Base-by-base conservation (phyloP, 2,329 filamentous ascomycete species). In the Hypoxylon sp. region DNA sequence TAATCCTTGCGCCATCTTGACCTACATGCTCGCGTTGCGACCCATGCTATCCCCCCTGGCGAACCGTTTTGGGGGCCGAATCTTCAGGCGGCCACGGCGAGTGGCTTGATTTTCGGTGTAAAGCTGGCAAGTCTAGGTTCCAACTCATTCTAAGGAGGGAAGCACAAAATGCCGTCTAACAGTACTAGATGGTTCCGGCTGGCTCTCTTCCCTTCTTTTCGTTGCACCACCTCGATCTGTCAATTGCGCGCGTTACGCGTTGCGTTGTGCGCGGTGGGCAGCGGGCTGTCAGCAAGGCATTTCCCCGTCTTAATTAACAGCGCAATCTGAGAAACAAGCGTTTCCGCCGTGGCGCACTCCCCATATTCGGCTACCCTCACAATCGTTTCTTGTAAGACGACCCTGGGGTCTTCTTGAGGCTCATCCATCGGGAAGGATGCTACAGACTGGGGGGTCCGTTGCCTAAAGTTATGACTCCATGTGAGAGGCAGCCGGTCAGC, bases 381-480 rank as follows among this genome's bases (percentile, higher is more conserved):
- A 62, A 32, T 56, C 23, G 23, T 59, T 56, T 43, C 36, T 57
- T 51, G 67, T 71, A 66, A 69, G 67, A 65, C 57, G 34, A 70
- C 67, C 69, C 71, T 61, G 66, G 61, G 45, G 63, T 50, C 49
- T 56, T 62, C 53, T 36, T 73, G 73, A 74, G 73, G 72, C 73
- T 73, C 72, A 70, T 73, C 66, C 60, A 36, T 60, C 66, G 63
- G 64, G 64, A 73, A 72, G 72, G 73, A 74, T 72, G 60, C 66
- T 68, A 60, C 30, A 57, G 41, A 49, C 43, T 38, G 60, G 71
- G 38, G 69, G 62, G 55, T 48, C 43, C 67, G 70, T 64, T 75
- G 74, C 74, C 74, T 75, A 69, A 63, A 72, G 62, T 67, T 67
- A 75, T 72, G 70, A 75, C 73, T 74, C 70, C 50, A 70, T 68